A percentile compares a stretch with the other conserved stretches of the same genome.
phyloP scores from a whole-genome alignment of 805 yeast genomes.

The Ogataea salicorniae region DNA sequence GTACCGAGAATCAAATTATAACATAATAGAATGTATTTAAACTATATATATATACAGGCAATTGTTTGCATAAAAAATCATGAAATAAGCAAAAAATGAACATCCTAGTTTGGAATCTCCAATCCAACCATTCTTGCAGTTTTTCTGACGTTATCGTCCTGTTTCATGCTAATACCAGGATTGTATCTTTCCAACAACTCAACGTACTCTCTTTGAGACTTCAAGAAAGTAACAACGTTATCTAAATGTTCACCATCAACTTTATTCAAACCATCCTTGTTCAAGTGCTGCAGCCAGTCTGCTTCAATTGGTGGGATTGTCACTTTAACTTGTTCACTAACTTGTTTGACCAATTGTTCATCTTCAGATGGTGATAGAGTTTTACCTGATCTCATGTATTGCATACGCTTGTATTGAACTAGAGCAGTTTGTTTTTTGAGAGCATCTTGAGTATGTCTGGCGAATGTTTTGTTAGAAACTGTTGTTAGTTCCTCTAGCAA shows the following conservation, averaged over 20 bases:
- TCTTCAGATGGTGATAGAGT: conserved; percentile 27
- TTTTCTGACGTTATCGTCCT: conserved; percentile 67
- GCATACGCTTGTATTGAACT: conserved; percentile 45
- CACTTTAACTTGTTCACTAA: conserved; percentile 30
- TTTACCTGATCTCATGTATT: conserved; percentile 36
- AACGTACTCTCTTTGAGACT: conserved; percentile 70
- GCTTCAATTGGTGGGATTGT: conserved; percentile 23
- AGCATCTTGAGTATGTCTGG: conserved; percentile 36
- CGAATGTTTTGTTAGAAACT: conserved; percentile 33
- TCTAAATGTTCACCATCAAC: conserved; percentile 36
- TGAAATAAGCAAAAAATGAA: neutral
- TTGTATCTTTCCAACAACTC: conserved; percentile 81
- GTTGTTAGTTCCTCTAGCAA: conserved; percentile 37
- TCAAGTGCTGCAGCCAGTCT: conserved; percentile 23
- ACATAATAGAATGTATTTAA: neutral
- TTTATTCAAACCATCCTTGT: conserved; percentile 18
- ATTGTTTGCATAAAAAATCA: neutral
- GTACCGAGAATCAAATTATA: neutral
- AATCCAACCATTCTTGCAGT: conserved; percentile 91
- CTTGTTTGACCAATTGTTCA: conserved; percentile 31
- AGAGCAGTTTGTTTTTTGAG: conserved; percentile 41
- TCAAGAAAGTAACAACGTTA: conserved; percentile 60
- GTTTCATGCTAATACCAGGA: conserved; percentile 74
- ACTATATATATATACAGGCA: neutral
- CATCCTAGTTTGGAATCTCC: conserved; percentile 45